phyloP scores from a whole-genome alignment of 148 eudicot genomes.

The Silene conica region DNA sequence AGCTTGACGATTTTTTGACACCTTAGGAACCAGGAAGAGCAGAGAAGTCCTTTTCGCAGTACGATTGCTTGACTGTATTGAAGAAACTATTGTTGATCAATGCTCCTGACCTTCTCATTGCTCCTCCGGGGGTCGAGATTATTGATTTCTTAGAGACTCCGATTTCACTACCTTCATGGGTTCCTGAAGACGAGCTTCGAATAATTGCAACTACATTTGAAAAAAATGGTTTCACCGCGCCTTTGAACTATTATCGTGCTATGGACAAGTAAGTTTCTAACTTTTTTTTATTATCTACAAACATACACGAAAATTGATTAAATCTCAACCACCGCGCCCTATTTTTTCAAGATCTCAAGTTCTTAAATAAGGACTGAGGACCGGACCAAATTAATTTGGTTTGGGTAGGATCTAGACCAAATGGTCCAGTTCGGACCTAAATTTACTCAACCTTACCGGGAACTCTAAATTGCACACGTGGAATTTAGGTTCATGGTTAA shows the following conservation, averaged over 20 bases:
- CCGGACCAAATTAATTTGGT: no score
- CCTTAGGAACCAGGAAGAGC: constrained; percentile 54
- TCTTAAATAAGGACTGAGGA: no score
- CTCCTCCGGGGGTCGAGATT: constrained; percentile 55
- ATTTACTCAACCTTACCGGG: no score
- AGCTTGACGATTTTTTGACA: not conserved
- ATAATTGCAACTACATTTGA: constrained; percentile 49
- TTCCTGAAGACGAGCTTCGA: constrained; percentile 48
- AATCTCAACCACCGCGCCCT: no score
- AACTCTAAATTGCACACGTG: no score
- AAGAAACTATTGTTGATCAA: constrained; percentile 45
- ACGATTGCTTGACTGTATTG: constrained; percentile 45
- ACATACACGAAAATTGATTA: no score
- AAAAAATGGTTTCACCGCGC: constrained; percentile 57
- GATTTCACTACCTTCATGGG: constrained; percentile 46
- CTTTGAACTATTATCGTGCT: constrained; percentile 53
- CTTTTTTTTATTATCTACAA: no score
- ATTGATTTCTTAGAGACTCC: constrained; percentile 49
- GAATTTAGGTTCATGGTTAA: no score
- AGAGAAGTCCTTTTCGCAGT: constrained; percentile 50
- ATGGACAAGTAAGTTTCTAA: constrained; percentile 42
- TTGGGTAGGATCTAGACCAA: no score
- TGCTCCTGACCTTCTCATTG: constrained; percentile 32
- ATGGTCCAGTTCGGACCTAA: no score
- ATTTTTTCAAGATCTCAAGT: no score